phyloP scores from a whole-genome alignment of 768 basidiomycete species.

The Russula lepida region DNA sequence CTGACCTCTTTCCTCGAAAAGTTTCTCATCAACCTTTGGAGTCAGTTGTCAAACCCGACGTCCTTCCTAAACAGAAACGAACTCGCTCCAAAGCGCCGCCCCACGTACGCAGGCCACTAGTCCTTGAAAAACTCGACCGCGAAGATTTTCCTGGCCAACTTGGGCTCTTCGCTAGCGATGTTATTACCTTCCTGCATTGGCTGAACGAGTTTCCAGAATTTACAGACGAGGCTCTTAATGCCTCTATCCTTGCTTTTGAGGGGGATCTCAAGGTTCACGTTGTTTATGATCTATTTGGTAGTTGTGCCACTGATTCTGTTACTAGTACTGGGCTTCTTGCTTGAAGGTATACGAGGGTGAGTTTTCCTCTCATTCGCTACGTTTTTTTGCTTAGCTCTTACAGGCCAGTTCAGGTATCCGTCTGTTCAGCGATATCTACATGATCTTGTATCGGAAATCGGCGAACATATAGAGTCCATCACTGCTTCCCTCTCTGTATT shows the following conservation, averaged over 20 bases:
- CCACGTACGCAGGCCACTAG: conserved; percentile 44
- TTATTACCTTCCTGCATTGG: conserved; percentile 58
- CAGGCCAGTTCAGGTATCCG: conserved; percentile 65
- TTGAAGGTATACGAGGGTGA: conserved; percentile 53
- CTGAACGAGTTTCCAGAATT: conserved; percentile 77
- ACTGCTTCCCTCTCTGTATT: conserved; percentile 62
- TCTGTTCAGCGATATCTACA: conserved; percentile 70
- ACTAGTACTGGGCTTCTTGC: conserved; percentile 69
- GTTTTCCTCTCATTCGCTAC: conserved; percentile 11
- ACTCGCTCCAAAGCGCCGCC: conserved; percentile 30
- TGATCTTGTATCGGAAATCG: conserved; percentile 66
- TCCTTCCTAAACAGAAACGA: conserved; percentile 30
- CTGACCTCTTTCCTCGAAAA: conserved; percentile 67
- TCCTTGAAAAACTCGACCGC: conserved; percentile 49
- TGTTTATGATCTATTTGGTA: conserved; percentile 1
- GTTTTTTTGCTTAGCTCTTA: not conserved
- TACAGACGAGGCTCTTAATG: conserved; percentile 61
- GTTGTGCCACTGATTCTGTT: conserved; percentile 1
- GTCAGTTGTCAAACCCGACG: conserved; percentile 30
- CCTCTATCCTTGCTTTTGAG: conserved; percentile 58
- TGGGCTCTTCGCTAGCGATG: conserved; percentile 52
- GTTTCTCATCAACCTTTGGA: conserved; percentile 38
- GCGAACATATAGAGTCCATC: conserved; percentile 63
- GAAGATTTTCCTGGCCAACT: conserved; percentile 63
- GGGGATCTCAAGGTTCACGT: conserved; percentile 53